phyloP scores from a whole-genome alignment of 1,284 basidiomycete genomes.

The Anthracocystis setariae region DNA sequence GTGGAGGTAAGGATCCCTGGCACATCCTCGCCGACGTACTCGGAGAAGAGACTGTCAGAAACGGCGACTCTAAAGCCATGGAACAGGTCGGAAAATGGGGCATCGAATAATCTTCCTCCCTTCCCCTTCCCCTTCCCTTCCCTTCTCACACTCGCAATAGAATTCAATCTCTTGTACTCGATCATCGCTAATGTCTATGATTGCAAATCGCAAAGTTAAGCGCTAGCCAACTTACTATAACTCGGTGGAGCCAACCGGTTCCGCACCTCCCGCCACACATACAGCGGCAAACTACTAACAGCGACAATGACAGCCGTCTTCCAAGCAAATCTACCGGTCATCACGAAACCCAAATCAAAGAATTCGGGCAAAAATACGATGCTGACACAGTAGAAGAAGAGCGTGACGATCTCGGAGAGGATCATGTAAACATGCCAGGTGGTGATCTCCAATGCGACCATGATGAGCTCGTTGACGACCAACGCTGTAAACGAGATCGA shows the following conservation, averaged over 20 bases:
- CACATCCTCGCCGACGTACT: constrained; percentile 84
- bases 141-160: no score
- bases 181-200: background rate
- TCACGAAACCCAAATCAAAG: constrained; percentile 93
- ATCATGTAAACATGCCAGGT: constrained; percentile 99
- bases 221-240: constrained; percentile 78
- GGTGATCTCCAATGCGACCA: constrained; percentile 97
- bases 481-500: constrained; percentile 97
- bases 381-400: constrained; percentile 87
- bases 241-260: constrained; percentile 89
- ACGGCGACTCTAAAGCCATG: constrained; percentile 80
- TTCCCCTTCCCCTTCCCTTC: no score
- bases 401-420: constrained; percentile 86
- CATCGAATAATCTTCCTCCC: constrained; percentile 23
- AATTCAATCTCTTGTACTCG: constrained; percentile 5
- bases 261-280: constrained; percentile 86
- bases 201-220: constrained; percentile 22
- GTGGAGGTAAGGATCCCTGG: constrained; percentile 94
- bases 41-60: constrained; percentile 13
- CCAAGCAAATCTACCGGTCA: constrained; percentile 88
- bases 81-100: constrained; percentile 76
- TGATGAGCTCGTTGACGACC: constrained; percentile 96
- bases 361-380: constrained; percentile 95
- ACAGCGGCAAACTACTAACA: constrained; percentile 87
- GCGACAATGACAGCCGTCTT: constrained; percentile 89